Percentiles rank a stretch among this genome's conserved stretches.
These are phyloP conservation scores for Camelina neglecta DNA, from an alignment of 345 rosid species.

Conservation along the genomic window DNA sequence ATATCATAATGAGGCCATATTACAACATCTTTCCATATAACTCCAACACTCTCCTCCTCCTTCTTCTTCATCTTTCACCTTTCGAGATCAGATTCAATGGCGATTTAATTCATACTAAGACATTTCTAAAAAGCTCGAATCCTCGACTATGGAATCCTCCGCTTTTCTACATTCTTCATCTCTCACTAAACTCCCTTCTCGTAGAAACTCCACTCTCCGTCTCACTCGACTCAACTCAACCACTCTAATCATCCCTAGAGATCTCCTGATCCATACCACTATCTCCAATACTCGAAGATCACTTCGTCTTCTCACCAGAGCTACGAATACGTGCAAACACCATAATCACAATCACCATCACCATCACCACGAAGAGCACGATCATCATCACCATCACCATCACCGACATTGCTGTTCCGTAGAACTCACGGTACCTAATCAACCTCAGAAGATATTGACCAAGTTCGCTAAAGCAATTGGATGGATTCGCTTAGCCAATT, in stretches of 20 bases:
- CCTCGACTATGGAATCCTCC: conserved; percentile 55
- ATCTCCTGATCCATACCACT: conserved; percentile 19
- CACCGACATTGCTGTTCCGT: conserved; percentile 37
- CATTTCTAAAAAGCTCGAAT: neutral
- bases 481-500: conserved; percentile 72
- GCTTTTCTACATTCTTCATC: conserved; percentile 44
- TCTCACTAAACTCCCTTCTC: conserved; percentile 46
- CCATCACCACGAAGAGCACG: conserved; percentile 18
- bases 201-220: conserved; percentile 2
- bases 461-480: conserved; percentile 61
- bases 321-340: conserved; percentile 9
- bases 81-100: conserved; percentile 35
- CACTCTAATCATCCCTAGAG: neutral
- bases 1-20: conserved; percentile 29
- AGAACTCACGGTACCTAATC: conserved; percentile 37
- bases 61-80: neutral
- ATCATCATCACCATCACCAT: conserved; percentile 49
- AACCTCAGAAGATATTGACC: conserved; percentile 53
- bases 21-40: conserved; percentile 29
- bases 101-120: too few species aligned
- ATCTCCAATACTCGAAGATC: conserved; percentile 2
- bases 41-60: neutral
- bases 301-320: conserved; percentile 11
- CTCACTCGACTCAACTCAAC: conserved; percentile 43
- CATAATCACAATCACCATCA: conserved; percentile 30